phyloP scores from a whole-genome alignment of 768 basidiomycete genomes.

The Leccinellum rugosiceps region DNA sequence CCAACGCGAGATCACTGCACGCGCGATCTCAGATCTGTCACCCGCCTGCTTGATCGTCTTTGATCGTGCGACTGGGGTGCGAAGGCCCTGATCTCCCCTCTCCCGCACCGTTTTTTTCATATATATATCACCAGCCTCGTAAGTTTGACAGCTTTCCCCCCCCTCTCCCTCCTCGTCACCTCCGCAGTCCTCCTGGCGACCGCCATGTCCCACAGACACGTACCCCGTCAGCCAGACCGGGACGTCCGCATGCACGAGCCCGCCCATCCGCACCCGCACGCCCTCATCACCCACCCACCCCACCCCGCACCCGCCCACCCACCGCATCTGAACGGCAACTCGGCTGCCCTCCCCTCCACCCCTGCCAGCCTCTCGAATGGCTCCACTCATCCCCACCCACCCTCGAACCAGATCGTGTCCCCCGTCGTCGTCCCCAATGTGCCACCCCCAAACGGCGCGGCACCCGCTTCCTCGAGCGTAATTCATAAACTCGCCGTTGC shows the following conservation, averaged over 20 bases:
- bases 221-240: slow-evolving; percentile 56
- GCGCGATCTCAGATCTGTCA: slow-evolving; percentile 36
- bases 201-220: slow-evolving; percentile 59
- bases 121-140: slow-evolving; percentile 56
- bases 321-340: slow-evolving; percentile 53
- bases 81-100: slow-evolving; percentile 43
- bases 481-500: slow-evolving; percentile 79
- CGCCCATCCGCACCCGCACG: slow-evolving; percentile 39
- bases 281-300: slow-evolving; percentile 41
- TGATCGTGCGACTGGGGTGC: slow-evolving; percentile 57
- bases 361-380: slow-evolving; percentile 45
- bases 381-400: slow-evolving; percentile 35
- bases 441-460: slow-evolving; percentile 26
- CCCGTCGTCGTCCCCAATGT: slow-evolving; percentile 42
- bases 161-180: slow-evolving; percentile 44
- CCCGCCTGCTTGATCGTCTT: slow-evolving; percentile 51
- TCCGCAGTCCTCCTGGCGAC: slow-evolving; percentile 27
- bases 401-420: slow-evolving; percentile 40
- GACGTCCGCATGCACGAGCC: slow-evolving; percentile 66
- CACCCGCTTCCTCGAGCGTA: slow-evolving; percentile 35
- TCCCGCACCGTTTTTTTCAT: slow-evolving; percentile 38
- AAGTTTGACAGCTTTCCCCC: slow-evolving; percentile 44
- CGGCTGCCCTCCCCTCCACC: slow-evolving; percentile 40
- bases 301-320: slow-evolving; percentile 33
- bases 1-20: slow-evolving; percentile 39